A percentile compares a stretch with the other conserved stretches of the same genome.
phyloP scores from a whole-genome alignment of 495 filamentous ascomycete species.

The Penicillium alfredii region DNA sequence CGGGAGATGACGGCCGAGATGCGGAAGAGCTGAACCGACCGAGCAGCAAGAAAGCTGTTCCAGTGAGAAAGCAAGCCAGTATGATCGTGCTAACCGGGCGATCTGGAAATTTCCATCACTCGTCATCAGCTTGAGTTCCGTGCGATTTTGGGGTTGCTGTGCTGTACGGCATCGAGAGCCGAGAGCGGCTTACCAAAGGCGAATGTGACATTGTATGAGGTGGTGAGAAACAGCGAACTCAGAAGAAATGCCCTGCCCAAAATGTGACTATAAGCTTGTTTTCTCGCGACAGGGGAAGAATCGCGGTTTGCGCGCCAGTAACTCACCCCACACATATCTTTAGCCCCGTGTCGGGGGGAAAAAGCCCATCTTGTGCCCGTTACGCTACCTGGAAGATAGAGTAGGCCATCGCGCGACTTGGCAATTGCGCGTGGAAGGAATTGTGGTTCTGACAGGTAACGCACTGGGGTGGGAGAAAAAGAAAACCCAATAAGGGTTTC shows the following conservation, averaged over 20 bases:
- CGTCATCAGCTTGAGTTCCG: too few species aligned
- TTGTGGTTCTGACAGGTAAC: too few species aligned
- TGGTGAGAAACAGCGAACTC: constrained; percentile 29
- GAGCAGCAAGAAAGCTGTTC: constrained; percentile 28
- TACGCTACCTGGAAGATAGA: too few species aligned
- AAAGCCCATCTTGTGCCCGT: constrained; percentile 28
- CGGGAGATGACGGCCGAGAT: constrained; percentile 14
- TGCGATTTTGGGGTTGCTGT: too few species aligned
- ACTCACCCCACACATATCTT: constrained; percentile 37
- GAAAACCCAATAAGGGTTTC: too few species aligned
- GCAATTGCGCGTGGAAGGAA: too few species aligned
- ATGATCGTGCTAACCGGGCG: constrained; percentile 37
- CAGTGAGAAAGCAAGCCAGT: constrained; percentile 33
- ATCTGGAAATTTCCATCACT: constrained; percentile 25
- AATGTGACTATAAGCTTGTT: constrained; percentile 9
- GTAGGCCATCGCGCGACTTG: constrained; percentile 14
- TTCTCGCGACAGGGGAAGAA: background rate
- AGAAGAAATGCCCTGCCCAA: constrained; percentile 30
- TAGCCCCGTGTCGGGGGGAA: constrained; percentile 33
- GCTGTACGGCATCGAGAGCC: too few species aligned
- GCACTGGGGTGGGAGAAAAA: too few species aligned
- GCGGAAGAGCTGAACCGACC: constrained; percentile 19
- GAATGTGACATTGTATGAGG: constrained; percentile 35
- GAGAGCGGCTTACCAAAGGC: constrained; percentile 38
- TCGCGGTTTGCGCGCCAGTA: background rate